Evolutionary conservation across 768 basidiomycete genomes (phyloP).

Genomic region (Pisolithus albus): DNA sequence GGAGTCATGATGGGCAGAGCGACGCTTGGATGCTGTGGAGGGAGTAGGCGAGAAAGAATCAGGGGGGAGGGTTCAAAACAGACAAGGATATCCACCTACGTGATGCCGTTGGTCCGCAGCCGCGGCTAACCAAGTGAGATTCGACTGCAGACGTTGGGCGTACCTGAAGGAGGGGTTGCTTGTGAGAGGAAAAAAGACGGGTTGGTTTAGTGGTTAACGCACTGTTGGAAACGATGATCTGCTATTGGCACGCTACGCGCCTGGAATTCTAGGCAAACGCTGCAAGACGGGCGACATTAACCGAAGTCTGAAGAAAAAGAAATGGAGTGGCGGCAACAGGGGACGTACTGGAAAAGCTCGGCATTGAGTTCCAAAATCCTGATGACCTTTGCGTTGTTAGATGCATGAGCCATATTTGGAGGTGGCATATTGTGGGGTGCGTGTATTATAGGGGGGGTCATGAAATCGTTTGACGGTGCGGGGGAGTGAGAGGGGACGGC

Average conservation of each 20-base stretch:
- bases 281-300: slow-evolving; percentile 20
- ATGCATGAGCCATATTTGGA: slow-evolving; percentile 2
- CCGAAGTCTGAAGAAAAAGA: slow-evolving; percentile 1
- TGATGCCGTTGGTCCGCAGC: slow-evolving; percentile 54
- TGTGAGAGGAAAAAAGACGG: slow-evolving; percentile 8
- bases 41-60: slow-evolving; percentile 1
- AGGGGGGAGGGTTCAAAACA: background rate
- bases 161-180: slow-evolving; percentile 37
- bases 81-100: slow-evolving; percentile 29
- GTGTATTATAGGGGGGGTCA: slow-evolving; percentile 20
- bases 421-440: slow-evolving; percentile 20
- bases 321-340: background rate
- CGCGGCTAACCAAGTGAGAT: slow-evolving; percentile 64
- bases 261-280: slow-evolving; percentile 59
- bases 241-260: slow-evolving; percentile 37
- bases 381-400: slow-evolving; percentile 40
- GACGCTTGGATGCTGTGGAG: slow-evolving; percentile 28
- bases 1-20: slow-evolving; percentile 53
- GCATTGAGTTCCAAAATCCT: slow-evolving; percentile 61
- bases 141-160: slow-evolving; percentile 55
- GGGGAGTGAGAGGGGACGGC: slow-evolving; percentile 23
- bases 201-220: slow-evolving; percentile 21
- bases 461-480: slow-evolving; percentile 22
- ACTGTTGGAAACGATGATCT: slow-evolving; percentile 56
- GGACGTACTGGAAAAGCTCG: slow-evolving; percentile 59